Base-by-base conservation (phyloP, 2,329 filamentous ascomycete genomes). In the Aspergillus neoniger region DNA sequence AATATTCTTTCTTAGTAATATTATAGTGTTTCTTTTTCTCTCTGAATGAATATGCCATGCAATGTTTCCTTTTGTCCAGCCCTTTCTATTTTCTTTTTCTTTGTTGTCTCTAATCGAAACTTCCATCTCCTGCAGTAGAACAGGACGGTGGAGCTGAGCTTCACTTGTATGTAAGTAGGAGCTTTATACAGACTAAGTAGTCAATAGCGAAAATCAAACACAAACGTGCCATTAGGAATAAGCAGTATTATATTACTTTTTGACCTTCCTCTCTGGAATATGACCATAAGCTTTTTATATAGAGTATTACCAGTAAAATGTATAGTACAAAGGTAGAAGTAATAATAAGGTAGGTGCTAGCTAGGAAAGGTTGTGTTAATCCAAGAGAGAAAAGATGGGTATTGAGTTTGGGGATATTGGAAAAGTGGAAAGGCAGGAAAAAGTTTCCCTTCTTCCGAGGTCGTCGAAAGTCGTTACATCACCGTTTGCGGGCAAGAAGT, bases 401-500 rank as follows among this genome's bases (percentile, higher is more conserved):
- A 50, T 50, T 50, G 47, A 28, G 15, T 19, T 50, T 50, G 30
- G 15, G 25, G 17, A 50, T 50, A 36, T 36, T 14, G 32, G 32
- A 36, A 36, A 36, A 4, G 25, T 23, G 39, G 19, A 43, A 17
- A 9, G 21, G 12, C 21, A 25, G 44, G 44, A n/a, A 23, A 28
- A 23, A 28, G 44, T n/a, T 21, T 36, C 30, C 19, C 25, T 23
- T 19, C 23, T 17, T 21, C 47, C 23, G 30, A 50, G 44, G 44
- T 32, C 51, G 51, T 38, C 36, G 21, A 30, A 17, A 41, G 36
- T 58, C 52, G 59, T 63, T 59, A 63, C 58, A 63, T 64, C 58
- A 59, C 60, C 60, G 65, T 63, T 65, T 67, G 63, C 65, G 58
- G 65, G 28, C 47, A 38, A 14, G 4, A 36, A 14, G 32, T 44